Percentiles rank a stretch among this genome's conserved stretches.
phyloP scores from a whole-genome alignment of 805 yeast genomes.

The Kregervanrija delftensis region DNA sequence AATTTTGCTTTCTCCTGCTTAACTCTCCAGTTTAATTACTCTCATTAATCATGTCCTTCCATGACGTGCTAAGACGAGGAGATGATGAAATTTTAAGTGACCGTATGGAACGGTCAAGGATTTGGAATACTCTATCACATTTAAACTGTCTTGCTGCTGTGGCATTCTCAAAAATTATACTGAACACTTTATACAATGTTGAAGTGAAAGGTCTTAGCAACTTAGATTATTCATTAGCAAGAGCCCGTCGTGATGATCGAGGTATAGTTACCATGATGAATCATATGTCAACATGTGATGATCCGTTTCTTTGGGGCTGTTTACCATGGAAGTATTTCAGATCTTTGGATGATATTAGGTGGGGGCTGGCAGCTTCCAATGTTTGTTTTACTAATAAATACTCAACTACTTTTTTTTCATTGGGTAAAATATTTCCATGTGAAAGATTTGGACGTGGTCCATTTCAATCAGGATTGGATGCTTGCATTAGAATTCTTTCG shows the following conservation, averaged over 20 bases:
- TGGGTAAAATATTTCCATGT: slow-evolving; percentile 86
- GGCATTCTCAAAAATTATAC: slow-evolving; percentile 52
- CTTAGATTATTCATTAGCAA: slow-evolving; percentile 56
- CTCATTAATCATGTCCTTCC: slow-evolving; percentile 48
- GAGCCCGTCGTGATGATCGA: slow-evolving; percentile 60
- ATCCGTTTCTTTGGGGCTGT: slow-evolving; percentile 84
- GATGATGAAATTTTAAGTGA: slow-evolving; percentile 53
- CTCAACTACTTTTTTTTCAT: slow-evolving; percentile 58
- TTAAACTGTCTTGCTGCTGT: slow-evolving; percentile 64
- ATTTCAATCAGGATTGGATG: slow-evolving; percentile 85
- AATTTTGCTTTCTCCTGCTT: neutral
- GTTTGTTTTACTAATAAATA: slow-evolving; percentile 64
- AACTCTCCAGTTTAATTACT: neutral
- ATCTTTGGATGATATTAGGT: slow-evolving; percentile 64
- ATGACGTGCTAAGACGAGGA: slow-evolving; percentile 64
- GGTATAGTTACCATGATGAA: slow-evolving; percentile 84
- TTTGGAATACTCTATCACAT: slow-evolving; percentile 67
- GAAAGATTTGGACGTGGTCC: slow-evolving; percentile 90
- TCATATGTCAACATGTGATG: slow-evolving; percentile 89
- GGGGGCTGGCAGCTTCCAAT: slow-evolving; percentile 94
- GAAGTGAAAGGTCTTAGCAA: slow-evolving; percentile 54
- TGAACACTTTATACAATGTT: slow-evolving; percentile 60
- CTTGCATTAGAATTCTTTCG: slow-evolving; percentile 70
- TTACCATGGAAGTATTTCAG: slow-evolving; percentile 65
- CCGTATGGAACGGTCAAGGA: slow-evolving; percentile 43